Evolutionary conservation across 179 eudicot species (phyloP), one percentile per base, ranked within the genome.

Genomic region (Camellia oleifera): DNA sequence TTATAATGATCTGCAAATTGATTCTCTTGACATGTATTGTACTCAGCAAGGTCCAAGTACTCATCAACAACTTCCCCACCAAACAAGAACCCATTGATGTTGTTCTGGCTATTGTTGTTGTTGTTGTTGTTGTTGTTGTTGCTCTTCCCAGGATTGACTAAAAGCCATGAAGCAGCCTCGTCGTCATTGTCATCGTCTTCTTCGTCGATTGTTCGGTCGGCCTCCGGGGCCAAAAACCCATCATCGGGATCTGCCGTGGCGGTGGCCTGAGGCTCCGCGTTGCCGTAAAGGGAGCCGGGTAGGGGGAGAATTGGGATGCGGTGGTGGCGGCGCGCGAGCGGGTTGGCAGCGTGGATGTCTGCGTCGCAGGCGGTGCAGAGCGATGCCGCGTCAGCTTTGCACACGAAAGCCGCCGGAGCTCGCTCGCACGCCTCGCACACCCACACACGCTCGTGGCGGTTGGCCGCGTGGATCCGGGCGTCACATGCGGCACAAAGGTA

Each of bases 361-460:
- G 91, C 85, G 50, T 91, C 95, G 60, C 95, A 91, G 23, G 87
- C 42, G 15, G 85, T 79, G 69, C 95, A 91, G 26, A 91, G 92
- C 0, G 89, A 90, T n/a, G 95, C 95, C 2, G 93, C 87, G 46
- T 91, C 95, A 0, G 95, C 93, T 84, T 90, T 90, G 82, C 95
- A 91, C n/a, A 91, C 65, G 75, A 91, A 91, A 53, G 89, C 91
- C 3, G 94, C 94, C 3, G 94, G 95, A 0, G 92, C 91, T 0
- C 90, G 76, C 57, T 91, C 92, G 62, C 95, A 91, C 1, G 95
- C 89, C 81, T 91, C 92, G 15, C 95, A 91, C 48, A 90, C 88
- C 88, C 88, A 87, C 46, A 89, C 91, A 1, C 90, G 91, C 66
- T 88, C 91, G 32, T 89, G 92, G 44, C 86, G 84, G 4, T 78